These are phyloP conservation scores for Epichloe scottii DNA, from an alignment of 2,329 filamentous ascomycete species.

Conservation along the genomic window DNA sequence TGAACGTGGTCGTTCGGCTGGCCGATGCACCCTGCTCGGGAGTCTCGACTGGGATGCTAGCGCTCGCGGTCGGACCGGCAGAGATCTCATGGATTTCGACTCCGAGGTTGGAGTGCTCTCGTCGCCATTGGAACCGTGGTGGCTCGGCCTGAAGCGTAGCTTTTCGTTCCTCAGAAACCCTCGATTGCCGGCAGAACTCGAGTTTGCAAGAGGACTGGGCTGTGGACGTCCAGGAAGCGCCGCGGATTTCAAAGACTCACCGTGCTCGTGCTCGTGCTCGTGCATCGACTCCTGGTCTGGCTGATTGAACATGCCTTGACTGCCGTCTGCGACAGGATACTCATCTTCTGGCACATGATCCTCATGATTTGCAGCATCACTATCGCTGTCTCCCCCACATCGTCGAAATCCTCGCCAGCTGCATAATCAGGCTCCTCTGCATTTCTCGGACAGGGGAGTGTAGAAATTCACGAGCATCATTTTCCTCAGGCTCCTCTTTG, in stretches of 20 bases:
- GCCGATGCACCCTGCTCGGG: not conserved
- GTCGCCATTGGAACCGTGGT: constrained; percentile 34
- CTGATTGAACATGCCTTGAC: constrained; percentile 27
- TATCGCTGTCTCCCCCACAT: constrained; percentile 22
- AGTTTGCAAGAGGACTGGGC: constrained; percentile 39
- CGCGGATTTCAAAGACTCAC: constrained; percentile 22
- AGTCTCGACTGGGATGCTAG: constrained; percentile 3
- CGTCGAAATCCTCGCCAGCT: constrained; percentile 12
- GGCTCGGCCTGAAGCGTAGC: constrained; percentile 21
- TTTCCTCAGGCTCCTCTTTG: constrained; percentile 32
- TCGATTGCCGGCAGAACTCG: constrained; percentile 37
- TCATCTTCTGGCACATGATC: constrained; percentile 33
- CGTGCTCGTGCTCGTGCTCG: constrained; percentile 8
- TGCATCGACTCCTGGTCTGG: constrained; percentile 7
- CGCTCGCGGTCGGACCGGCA: constrained; percentile 10
- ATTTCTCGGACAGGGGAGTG: constrained; percentile 18
- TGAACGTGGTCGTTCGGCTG: constrained; percentile 12
- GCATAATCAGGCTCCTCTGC: constrained; percentile 2
- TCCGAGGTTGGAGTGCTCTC: constrained; percentile 30
- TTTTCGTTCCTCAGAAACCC: constrained; percentile 16
- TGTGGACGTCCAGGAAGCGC: constrained; percentile 35
- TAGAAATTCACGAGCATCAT: constrained; percentile 7
- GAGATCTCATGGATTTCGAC: constrained; percentile 16
- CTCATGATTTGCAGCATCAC: constrained; percentile 31
- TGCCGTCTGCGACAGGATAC: constrained; percentile 28